phyloP scores from a whole-genome alignment of 108 stramenopile species.

The Fragilaria radians region DNA sequence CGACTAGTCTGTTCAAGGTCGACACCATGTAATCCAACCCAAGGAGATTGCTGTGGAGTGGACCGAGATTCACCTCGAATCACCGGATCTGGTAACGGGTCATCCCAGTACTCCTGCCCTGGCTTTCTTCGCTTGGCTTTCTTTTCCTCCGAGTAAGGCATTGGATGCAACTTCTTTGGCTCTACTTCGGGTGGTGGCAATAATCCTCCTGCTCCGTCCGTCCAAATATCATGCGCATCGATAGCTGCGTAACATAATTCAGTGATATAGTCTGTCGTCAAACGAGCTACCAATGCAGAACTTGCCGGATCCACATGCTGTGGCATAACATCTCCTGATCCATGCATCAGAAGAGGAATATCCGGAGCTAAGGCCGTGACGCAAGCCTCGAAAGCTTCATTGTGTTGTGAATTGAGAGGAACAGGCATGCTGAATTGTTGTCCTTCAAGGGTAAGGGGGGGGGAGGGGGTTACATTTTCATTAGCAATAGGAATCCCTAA shows the following conservation, averaged over 20 bases:
- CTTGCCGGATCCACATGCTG: slow-evolving; percentile 47
- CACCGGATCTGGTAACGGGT: slow-evolving; percentile 56
- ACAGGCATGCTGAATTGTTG: too few species aligned
- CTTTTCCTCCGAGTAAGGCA: too few species aligned
- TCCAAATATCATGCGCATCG: slow-evolving; percentile 68
- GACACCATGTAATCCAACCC: slow-evolving; percentile 54
- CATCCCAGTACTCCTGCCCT: slow-evolving; percentile 67
- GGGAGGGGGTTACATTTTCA: too few species aligned
- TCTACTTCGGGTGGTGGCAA: slow-evolving; percentile 5
- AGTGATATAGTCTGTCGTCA: slow-evolving; percentile 64
- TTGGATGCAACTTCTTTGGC: too few species aligned
- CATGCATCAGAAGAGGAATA: slow-evolving; percentile 75
- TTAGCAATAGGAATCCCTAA: too few species aligned
- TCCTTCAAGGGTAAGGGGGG: too few species aligned
- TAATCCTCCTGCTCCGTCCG: slow-evolving; percentile 36
- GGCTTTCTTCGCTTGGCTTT: too few species aligned
- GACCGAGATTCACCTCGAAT: slow-evolving; percentile 18
- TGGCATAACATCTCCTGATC: slow-evolving; percentile 65
- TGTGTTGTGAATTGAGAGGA: too few species aligned
- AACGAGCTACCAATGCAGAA: slow-evolving; percentile 43
- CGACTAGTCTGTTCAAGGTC: slow-evolving; percentile 56
- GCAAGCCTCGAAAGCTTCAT: slow-evolving; percentile 29
- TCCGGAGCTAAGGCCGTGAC: slow-evolving; percentile 46
- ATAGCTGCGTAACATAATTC: slow-evolving; percentile 65
- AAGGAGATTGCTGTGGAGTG: slow-evolving; percentile 20